phyloP scores from a whole-genome alignment of 352 stramenopile species.

The Phytopythium kandeliae region DNA sequence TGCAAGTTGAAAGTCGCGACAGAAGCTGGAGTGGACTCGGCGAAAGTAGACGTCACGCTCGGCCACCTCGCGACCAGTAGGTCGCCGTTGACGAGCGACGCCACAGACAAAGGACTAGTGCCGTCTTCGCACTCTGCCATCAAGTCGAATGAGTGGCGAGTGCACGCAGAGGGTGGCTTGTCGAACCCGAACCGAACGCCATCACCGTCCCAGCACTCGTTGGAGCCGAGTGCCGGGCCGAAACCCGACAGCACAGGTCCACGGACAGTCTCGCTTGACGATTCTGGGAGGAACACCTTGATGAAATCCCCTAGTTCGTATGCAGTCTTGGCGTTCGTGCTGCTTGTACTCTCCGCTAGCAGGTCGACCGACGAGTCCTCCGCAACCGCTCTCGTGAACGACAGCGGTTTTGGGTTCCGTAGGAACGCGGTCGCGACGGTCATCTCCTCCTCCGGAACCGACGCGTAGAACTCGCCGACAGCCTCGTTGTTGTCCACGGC shows the following conservation, averaged over 20 bases:
- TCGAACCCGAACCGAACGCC: slow-evolving; percentile 20
- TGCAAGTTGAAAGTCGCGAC: slow-evolving; percentile 12
- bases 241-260: slow-evolving; percentile 19
- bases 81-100: slow-evolving; percentile 10
- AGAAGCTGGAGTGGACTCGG: background rate
- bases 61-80: slow-evolving; percentile 17
- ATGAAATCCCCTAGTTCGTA: slow-evolving; percentile 31
- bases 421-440: slow-evolving; percentile 25
- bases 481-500: slow-evolving; percentile 46
- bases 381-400: slow-evolving; percentile 14
- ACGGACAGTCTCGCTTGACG: slow-evolving; percentile 5
- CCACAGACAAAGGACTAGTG: slow-evolving; percentile 9
- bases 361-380: background rate
- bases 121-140: slow-evolving; percentile 6
- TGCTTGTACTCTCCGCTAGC: background rate
- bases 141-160: slow-evolving; percentile 8
- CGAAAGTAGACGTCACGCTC: slow-evolving; percentile 6
- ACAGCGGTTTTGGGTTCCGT: slow-evolving; percentile 28
- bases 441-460: slow-evolving; percentile 23
- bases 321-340: background rate
- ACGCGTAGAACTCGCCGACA: slow-evolving; percentile 25
- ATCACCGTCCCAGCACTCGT: slow-evolving; percentile 18
- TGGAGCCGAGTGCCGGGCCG: slow-evolving; percentile 11
- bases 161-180: slow-evolving; percentile 8
- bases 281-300: slow-evolving; percentile 15